Percentiles rank a stretch among this genome's conserved stretches.
Evolutionary conservation across 768 basidiomycete species (phyloP).

Genomic region (Kwoniella bestiolae): DNA sequence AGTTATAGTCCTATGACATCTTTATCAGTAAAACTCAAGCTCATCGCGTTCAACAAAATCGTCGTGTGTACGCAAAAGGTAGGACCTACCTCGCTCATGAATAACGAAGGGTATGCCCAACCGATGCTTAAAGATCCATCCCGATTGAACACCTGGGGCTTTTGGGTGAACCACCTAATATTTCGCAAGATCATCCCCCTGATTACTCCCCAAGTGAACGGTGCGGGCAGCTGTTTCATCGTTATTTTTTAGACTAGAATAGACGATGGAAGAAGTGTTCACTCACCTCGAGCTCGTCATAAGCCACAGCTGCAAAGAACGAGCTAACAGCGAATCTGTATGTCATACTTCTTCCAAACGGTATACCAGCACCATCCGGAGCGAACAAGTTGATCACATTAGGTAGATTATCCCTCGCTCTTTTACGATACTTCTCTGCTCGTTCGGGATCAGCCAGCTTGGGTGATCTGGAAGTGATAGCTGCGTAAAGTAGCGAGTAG

Average conservation of each 20-base stretch:
- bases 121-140: conserved; percentile 76
- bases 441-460: conserved; percentile 66
- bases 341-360: conserved; percentile 75
- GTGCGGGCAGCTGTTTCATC: conserved; percentile 66
- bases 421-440: conserved; percentile 68
- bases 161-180: conserved; percentile 71
- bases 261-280: neutral
- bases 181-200: conserved; percentile 76
- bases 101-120: conserved; percentile 70
- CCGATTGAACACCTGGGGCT: conserved; percentile 62
- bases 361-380: conserved; percentile 67
- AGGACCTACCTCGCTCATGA: conserved; percentile 74
- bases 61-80: too few species aligned
- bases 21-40: too few species aligned
- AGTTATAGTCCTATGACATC: conserved; percentile 64
- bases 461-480: conserved; percentile 17
- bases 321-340: conserved; percentile 72
- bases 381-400: conserved; percentile 33
- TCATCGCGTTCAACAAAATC: too few species aligned
- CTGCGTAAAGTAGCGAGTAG: conserved; percentile 41
- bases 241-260: neutral
- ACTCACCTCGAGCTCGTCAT: conserved; percentile 35
- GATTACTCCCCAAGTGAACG: conserved; percentile 70
- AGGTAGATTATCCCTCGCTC: conserved; percentile 61
- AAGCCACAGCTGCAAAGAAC: conserved; percentile 40